Conservation (phyloP, 441 rosid genomes). For the Pelargonium citronellum region DNA sequence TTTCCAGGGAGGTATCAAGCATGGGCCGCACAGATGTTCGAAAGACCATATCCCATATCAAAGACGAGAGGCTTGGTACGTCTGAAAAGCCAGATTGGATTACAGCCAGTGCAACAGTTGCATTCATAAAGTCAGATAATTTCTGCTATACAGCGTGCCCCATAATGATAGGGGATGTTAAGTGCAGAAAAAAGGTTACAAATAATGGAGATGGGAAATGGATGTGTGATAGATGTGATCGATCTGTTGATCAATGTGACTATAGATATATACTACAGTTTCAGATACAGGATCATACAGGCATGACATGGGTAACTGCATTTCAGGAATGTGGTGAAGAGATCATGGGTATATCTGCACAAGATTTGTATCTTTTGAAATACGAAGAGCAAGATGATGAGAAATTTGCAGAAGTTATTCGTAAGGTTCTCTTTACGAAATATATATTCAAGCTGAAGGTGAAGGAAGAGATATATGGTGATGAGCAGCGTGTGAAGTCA, state of each 20-base stretch:
- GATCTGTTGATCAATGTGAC: conserved; percentile 63
- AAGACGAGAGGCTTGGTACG: conserved; percentile 85
- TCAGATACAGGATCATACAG: conserved; percentile 91
- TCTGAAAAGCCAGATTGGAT: conserved; percentile 95
- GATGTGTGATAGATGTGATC: conserved; percentile 80
- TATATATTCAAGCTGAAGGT: conserved; percentile 77
- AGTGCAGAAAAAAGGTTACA: conserved; percentile 77
- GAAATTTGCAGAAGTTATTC: conserved; percentile 52
- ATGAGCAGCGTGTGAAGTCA: conserved; percentile 82
- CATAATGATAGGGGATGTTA: conserved; percentile 60
- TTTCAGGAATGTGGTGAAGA: conserved; percentile 81
- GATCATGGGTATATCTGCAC: conserved; percentile 76
- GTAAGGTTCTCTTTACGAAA: conserved; percentile 54
- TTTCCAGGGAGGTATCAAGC: conserved; percentile 61
- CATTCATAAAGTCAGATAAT: conserved; percentile 58
- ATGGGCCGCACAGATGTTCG: conserved; percentile 44
- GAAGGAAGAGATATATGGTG: conserved; percentile 79
- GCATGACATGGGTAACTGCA: conserved; percentile 79
- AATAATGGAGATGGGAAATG: conserved; percentile 88
- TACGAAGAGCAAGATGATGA: conserved; percentile 63
- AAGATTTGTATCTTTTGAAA: conserved; percentile 60
- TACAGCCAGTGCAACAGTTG: conserved; percentile 54
- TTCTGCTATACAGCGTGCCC: conserved; percentile 98
- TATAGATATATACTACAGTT: conserved; percentile 76
- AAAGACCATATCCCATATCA: conserved; percentile 70